Base-by-base conservation (phyloP, 495 filamentous ascomycete species). In the Cladorrhinum samala region DNA sequence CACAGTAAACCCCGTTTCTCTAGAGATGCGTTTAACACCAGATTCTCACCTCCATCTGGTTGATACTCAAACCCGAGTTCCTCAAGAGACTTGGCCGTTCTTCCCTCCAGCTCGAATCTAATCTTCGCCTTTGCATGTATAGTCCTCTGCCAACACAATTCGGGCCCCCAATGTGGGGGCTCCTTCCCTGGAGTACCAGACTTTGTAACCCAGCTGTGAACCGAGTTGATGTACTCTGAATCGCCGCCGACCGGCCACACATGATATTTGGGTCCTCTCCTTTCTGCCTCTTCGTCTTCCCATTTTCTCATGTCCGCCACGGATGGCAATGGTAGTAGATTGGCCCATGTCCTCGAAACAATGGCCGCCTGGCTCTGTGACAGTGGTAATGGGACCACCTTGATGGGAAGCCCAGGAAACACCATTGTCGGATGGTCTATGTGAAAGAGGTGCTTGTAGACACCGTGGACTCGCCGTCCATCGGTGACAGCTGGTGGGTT, bases 351-450 rank as follows among this genome's bases (percentile, higher is more conserved):
- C 3, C 89, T 79, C 11, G 89, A 82, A 50, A 96, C 77, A 2
- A 87, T 76, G 9, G 88, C 83, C 2, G 81, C 83, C 63, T 96
- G 91, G n/a, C 77, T 80, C 62, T 96, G 88, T 1, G 83, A 73
- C 5, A 91, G 60, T 2, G 87, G 84, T 60, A 95, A 96, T 2
- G 92, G 91, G 20, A 94, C 84, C 9, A 95, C 81, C 55, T 87
- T 85, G 55, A 89, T 85, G 2, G 84, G 81, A 18, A 96, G 70
- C 0, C 79, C 85, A 0, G 86, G 75, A 56, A 96, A 91, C 2
- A 83, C 85, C 3, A 98, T 71, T 0, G 89, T 92, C 2, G 91
- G 88, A 46, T 88, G 79, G 2, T 79, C 69, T 13, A 79, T 83
- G 62, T 86, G 84, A 65, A 96, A 86, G 3, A 96, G 64, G 50